These are phyloP conservation scores for Suhomyces prunicola DNA, from an alignment of 805 yeast genomes.

Conservation along the genomic window DNA sequence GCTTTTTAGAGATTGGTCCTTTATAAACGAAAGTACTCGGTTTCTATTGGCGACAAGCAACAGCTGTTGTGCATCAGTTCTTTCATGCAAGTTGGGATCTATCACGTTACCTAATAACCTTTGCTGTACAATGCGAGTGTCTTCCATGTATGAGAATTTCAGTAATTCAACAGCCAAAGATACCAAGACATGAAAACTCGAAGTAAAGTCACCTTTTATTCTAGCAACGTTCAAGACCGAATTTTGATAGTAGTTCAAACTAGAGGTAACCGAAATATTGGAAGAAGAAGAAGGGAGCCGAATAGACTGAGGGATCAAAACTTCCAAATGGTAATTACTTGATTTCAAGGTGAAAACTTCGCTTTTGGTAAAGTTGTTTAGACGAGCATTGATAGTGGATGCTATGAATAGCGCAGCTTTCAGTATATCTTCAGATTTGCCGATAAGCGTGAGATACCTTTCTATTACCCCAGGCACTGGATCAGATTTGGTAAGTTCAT, in stretches of 20 bases:
- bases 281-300: neutral
- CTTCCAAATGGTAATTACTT: constrained; percentile 19
- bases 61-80: constrained; percentile 4
- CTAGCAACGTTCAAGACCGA: neutral
- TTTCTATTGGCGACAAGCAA: constrained; percentile 3
- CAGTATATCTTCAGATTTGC: constrained; percentile 18
- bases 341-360: constrained; percentile 32
- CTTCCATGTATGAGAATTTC: constrained; percentile 6
- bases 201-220: neutral
- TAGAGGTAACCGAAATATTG: neutral
- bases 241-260: neutral
- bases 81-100: constrained; percentile 9
- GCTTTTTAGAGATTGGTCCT: neutral
- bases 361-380: constrained; percentile 23
- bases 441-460: constrained; percentile 28
- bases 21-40: neutral
- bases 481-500: constrained; percentile 20
- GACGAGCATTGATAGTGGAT: constrained; percentile 21
- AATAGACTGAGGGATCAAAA: neutral
- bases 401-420: constrained; percentile 26
- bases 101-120: constrained; percentile 9
- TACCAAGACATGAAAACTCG: neutral
- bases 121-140: constrained; percentile 2
- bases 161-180: neutral
- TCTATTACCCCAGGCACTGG: constrained; percentile 26